Percentiles rank a stretch among this genome's conserved stretches.
phyloP scores from a whole-genome alignment of 306 rosid genomes.

The Myrica gale region DNA sequence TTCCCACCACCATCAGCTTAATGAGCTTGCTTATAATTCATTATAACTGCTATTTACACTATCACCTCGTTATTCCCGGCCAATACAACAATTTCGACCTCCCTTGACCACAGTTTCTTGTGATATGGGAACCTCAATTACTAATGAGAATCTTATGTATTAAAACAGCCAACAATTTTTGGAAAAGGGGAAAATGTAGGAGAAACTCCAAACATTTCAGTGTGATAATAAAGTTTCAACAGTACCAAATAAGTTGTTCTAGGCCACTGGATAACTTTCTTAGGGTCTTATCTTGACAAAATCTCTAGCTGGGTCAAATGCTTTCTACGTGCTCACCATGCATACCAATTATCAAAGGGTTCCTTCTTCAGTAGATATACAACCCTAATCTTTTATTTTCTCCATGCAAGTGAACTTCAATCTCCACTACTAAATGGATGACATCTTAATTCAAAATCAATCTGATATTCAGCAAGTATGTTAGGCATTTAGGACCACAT shows the following conservation, averaged over 20 bases:
- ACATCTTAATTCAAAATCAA: no score
- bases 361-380: not conserved
- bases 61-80: not conserved
- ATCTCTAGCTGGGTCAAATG: not conserved
- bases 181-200: not conserved
- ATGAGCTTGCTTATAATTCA: no score
- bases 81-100: not conserved
- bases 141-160: not conserved
- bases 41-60: not conserved
- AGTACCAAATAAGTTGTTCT: not conserved
- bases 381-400: not conserved
- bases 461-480: not conserved
- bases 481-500: not conserved
- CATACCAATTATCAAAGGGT: not conserved
- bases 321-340: not conserved
- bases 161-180: not conserved
- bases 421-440: not conserved
- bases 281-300: not conserved
- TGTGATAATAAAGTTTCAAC: no score
- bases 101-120: no score
- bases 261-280: not conserved
- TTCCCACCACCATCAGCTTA: not conserved
- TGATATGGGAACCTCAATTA: not conserved
- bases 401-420: not conserved
- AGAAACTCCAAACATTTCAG: not conserved